Evolutionary conservation across 2,329 filamentous ascomycete species (phyloP).

Genomic region (Aspergillus japonicus): DNA sequence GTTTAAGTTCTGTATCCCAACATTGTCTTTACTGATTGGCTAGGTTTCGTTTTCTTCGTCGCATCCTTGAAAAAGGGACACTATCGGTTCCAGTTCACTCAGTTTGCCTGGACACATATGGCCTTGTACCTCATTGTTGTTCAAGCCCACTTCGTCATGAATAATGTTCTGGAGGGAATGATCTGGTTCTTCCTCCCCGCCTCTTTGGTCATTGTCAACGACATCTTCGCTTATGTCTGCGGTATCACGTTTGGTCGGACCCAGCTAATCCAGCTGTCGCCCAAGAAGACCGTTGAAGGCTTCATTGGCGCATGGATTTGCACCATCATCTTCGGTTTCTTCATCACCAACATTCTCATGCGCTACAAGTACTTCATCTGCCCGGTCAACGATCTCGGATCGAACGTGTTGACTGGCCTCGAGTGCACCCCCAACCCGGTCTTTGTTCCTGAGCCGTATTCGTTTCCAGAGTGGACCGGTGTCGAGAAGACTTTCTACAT

Average conservation of each 20-base stretch:
- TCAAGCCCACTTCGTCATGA: conserved; percentile 99
- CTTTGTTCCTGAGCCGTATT: conserved; percentile 75
- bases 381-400: conserved; percentile 92
- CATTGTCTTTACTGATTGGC: conserved; percentile 12
- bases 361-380: conserved; percentile 97
- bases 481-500: conserved; percentile 70
- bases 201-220: conserved; percentile 93
- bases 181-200: conserved; percentile 99
- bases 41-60: conserved; percentile 98
- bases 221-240: conserved; percentile 97
- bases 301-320: conserved; percentile 96
- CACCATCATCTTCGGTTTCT: conserved; percentile 80
- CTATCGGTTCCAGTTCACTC: conserved; percentile 98
- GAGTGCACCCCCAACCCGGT: conserved; percentile 89
- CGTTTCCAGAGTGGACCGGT: conserved; percentile 70
- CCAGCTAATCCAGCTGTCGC: conserved; percentile 94
- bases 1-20: conserved; percentile 30
- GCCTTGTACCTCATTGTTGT: conserved; percentile 96
- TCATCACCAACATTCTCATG: conserved; percentile 79
- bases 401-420: conserved; percentile 87
- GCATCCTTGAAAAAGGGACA: conserved; percentile 90
- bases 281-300: conserved; percentile 98
- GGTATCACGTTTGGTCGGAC: conserved; percentile 96
- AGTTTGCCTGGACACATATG: conserved; percentile 99
- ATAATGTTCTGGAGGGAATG: conserved; percentile 99